Percentiles rank a stretch among this genome's conserved stretches.
phyloP scores from a whole-genome alignment of 345 rosid species.

The Raphanus sativus region DNA sequence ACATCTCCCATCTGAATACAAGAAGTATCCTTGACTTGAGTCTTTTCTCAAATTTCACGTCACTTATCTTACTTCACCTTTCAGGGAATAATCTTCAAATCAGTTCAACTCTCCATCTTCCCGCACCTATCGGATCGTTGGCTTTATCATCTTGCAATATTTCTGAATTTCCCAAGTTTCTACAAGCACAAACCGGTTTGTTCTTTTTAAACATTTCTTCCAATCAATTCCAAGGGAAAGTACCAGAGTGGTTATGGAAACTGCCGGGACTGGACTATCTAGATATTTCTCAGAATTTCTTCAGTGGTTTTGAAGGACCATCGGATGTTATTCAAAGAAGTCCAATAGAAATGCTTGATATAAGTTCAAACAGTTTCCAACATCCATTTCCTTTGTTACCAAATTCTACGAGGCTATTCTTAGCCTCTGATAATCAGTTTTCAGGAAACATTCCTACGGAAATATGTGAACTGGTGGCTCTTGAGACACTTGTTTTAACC shows the following conservation, averaged over 20 bases:
- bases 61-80: not conserved
- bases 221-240: not conserved
- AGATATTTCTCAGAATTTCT: not conserved
- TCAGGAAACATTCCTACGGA: slow-evolving; percentile 4
- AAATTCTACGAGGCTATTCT: not conserved
- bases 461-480: not conserved
- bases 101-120: not conserved
- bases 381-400: not conserved
- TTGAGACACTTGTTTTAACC: not conserved
- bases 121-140: not conserved
- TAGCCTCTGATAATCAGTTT: not conserved
- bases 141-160: slow-evolving; percentile 7
- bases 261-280: not conserved
- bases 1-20: not conserved
- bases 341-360: not conserved
- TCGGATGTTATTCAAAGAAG: not conserved
- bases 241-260: not conserved
- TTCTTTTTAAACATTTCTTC: not conserved
- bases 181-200: not conserved
- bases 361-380: not conserved
- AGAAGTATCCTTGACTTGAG: not conserved
- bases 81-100: not conserved
- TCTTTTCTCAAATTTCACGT: not conserved
- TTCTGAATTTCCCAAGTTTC: slow-evolving; percentile 29
- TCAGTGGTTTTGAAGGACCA: not conserved